These are phyloP conservation scores for Sugiyamaella boreocaroliniensis DNA, from an alignment of 805 yeast genomes.

Conservation along the genomic window DNA sequence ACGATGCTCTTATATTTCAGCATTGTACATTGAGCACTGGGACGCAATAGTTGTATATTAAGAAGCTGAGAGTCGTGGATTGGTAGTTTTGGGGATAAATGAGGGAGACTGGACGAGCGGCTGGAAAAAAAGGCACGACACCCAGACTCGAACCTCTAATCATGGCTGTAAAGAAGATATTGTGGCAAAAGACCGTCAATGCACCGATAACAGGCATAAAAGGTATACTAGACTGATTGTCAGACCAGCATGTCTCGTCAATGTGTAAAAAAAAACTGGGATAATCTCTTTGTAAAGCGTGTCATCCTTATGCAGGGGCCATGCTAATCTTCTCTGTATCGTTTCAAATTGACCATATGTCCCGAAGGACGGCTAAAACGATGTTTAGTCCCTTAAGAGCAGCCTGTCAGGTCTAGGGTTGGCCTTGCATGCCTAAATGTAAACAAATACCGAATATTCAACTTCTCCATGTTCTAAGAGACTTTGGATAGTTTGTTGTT, in stretches of 20 bases:
- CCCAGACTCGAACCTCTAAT: no score
- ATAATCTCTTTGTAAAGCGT: slow-evolving; percentile 99
- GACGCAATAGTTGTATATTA: not conserved
- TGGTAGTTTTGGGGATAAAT: no score
- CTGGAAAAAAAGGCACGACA: not conserved
- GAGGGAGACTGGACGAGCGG: not conserved
- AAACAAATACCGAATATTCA: not conserved
- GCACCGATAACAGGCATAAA: no score
- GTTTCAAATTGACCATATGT: slow-evolving; percentile 99
- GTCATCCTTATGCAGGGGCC: slow-evolving; percentile 99
- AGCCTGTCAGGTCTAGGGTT: not conserved
- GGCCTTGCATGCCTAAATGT: not conserved
- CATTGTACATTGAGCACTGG: slow-evolving; percentile 6
- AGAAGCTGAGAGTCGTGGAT: not conserved
- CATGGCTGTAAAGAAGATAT: no score
- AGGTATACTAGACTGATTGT: no score
- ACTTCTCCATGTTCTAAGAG: slow-evolving; percentile 13
- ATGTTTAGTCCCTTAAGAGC: not conserved
- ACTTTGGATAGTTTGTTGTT: not conserved
- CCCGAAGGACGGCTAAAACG: slow-evolving; percentile 48
- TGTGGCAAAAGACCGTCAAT: no score
- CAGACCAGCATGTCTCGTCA: not conserved
- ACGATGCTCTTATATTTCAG: slow-evolving; percentile 16
- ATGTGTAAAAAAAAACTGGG: slow-evolving; percentile 60
- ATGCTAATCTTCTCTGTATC: slow-evolving; percentile 99